Evolutionary conservation across 306 rosid genomes (phyloP), one percentile per base, ranked within the genome.

Genomic region (Pterocarpus macrocarpus): DNA sequence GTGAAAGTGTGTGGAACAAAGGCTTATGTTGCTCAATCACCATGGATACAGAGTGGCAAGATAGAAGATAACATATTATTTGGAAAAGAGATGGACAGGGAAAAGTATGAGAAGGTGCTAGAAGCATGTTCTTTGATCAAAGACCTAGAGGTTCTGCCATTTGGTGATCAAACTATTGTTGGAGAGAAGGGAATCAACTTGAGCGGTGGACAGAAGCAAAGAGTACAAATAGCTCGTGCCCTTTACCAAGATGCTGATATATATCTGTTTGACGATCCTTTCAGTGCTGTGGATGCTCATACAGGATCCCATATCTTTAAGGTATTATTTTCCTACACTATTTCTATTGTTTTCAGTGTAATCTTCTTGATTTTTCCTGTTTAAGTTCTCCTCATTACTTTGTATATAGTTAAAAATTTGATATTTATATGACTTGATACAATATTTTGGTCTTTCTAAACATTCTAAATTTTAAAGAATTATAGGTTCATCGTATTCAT

Each of bases 241-340:
- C 66, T 94, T 58, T 94, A 94, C 78, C 97, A 90, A 85, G 97
- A 90, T 64, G 89, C 91, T 73, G 98, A 94, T 77, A 89, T 94
- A 66, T 94, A 91, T 85, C 85, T 94, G 64, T 90, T 90, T 73
- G 98, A 91, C 53, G 98, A 94, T 88, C 98, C 98, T n/a, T 94
- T 94, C 75, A 94, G 97, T 76, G 98, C 95, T 52, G 93, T 94
- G 35, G 98, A 91, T 88, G 98, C 97, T 80, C 98, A 94, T 83
- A 94, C 98, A n/a, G 97, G 97, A 87, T 94, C 97, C 15, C 97
- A 91, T 81, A 84, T 91, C 73, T 91, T 91, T 84, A 90, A 91
- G 92, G 97, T 90, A 77, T 34, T 64, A 43, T 10, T 77, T 71
- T 36, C 50, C 33, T 77, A 5, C 47, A 32, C 36, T 47, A 2